phyloP scores from a whole-genome alignment of 164 flowering plant species.

The Stephania yunnanensis region DNA sequence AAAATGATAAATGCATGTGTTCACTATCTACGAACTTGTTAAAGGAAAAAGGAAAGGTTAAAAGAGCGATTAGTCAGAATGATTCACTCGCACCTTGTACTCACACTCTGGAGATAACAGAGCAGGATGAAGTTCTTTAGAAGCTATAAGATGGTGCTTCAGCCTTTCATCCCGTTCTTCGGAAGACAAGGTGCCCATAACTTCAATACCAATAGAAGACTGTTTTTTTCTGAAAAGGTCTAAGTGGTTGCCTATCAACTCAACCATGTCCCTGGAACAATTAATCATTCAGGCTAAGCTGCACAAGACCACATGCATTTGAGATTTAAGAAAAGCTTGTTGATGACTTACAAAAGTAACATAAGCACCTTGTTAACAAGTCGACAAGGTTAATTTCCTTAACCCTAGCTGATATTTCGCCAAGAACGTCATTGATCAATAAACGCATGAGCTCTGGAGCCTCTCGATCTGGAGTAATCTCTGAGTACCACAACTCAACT shows the following conservation, averaged over 20 bases:
- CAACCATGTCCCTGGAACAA: constrained; percentile 77
- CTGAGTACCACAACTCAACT: constrained; percentile 82
- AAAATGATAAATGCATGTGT: constrained; percentile 6
- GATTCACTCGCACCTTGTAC: constrained; percentile 91
- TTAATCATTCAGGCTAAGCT: constrained; percentile 10
- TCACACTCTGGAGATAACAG: constrained; percentile 90
- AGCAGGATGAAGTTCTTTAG: constrained; percentile 97
- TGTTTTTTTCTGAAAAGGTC: constrained; percentile 92
- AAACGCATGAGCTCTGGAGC: constrained; percentile 67
- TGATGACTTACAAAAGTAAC: constrained; percentile 27
- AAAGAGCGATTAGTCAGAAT: constrained; percentile 23
- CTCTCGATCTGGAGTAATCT: constrained; percentile 82
- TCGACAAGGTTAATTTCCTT: constrained; percentile 89
- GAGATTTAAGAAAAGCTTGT: constrained; percentile 13
- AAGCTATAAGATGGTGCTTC: constrained; percentile 77
- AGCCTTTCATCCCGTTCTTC: constrained; percentile 96
- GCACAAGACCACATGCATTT: constrained; percentile 9
- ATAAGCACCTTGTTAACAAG: constrained; percentile 74
- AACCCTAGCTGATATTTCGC: constrained; percentile 74
- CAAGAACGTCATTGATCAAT: constrained; percentile 70
- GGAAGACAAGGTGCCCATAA: constrained; percentile 77
- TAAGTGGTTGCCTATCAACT: constrained; percentile 75
- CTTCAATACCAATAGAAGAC: constrained; percentile 77
- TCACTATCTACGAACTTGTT: not conserved
- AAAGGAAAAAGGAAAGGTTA: not conserved